Conservation (phyloP, 768 basidiomycete species). For the Lyophyllum atratum region DNA sequence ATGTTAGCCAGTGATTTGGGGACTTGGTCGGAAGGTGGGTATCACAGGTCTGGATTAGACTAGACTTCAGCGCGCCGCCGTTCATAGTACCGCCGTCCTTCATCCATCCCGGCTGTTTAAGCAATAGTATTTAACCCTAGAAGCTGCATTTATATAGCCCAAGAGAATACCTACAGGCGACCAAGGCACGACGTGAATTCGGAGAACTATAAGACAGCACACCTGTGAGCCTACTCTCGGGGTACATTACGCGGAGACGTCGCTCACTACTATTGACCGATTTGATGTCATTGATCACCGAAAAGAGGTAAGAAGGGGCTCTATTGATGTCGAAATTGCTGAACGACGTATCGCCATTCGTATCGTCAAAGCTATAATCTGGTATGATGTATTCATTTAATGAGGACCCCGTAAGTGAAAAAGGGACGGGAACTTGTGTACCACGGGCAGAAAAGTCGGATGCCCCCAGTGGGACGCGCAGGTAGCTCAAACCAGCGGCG, state of each 20-base stretch:
- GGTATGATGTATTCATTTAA: background rate
- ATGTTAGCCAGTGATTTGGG: background rate
- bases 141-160: background rate
- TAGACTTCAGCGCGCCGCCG: conserved; percentile 56
- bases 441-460: conserved; percentile 65
- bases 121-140: background rate
- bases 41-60: conserved; percentile 48
- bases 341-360: conserved; percentile 57
- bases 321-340: conserved; percentile 53
- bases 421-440: conserved; percentile 25
- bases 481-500: conserved; percentile 64
- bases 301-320: conserved; percentile 64
- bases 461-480: conserved; percentile 70
- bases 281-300: conserved; percentile 60
- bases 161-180: conserved; percentile 48
- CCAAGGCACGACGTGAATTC: conserved; percentile 67
- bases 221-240: background rate
- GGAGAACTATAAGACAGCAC: conserved; percentile 27
- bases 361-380: conserved; percentile 68
- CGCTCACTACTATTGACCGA: conserved; percentile 45
- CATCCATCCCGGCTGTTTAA: conserved; percentile 72
- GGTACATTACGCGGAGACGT: conserved; percentile 15
- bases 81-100: conserved; percentile 64
- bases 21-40: background rate
- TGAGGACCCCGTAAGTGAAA: background rate